These are phyloP conservation scores for Leccinum fibrillosum DNA, from an alignment of 768 basidiomycete species.

Conservation along the genomic window DNA sequence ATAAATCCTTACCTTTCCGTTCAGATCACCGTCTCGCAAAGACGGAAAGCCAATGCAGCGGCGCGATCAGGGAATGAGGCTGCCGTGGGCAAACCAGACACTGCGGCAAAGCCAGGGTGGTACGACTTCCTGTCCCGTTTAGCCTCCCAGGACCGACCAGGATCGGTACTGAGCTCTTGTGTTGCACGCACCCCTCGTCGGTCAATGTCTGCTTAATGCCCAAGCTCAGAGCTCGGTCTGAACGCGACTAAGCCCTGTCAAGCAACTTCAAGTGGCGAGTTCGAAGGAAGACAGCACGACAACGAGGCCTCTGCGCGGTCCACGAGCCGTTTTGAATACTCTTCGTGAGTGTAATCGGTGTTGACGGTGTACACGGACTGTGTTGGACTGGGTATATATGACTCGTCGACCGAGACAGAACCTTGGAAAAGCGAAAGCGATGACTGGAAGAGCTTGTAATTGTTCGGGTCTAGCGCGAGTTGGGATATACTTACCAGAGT, in stretches of 20 bases:
- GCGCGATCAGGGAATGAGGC: conserved; percentile 34
- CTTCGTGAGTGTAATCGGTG: conserved; percentile 2
- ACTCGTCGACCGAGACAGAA: conserved; percentile 21
- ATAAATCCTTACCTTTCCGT: conserved; percentile 80
- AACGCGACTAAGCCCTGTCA: conserved; percentile 30
- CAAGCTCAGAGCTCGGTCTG: conserved; percentile 78
- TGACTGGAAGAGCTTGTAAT: conserved; percentile 58
- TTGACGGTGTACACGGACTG: conserved; percentile 30
- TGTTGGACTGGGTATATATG: conserved; percentile 39
- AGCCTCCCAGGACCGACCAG: conserved; percentile 43
- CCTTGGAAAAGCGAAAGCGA: conserved; percentile 26
- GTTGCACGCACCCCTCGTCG: conserved; percentile 28
- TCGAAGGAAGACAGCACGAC: conserved; percentile 55
- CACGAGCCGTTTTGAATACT: conserved; percentile 36
- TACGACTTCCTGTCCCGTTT: conserved; percentile 61
- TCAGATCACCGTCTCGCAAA: conserved; percentile 47
- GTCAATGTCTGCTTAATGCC: conserved; percentile 71
- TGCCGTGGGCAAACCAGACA: conserved; percentile 45
- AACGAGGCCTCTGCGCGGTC: conserved; percentile 57
- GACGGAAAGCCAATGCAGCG: conserved; percentile 46
- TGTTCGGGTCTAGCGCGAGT: conserved; percentile 50
- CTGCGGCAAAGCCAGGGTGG: conserved; percentile 52
- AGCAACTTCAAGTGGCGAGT: conserved; percentile 41
- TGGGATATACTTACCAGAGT: conserved; percentile 54
- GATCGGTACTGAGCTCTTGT: conserved; percentile 50